These are phyloP conservation scores for Phytophthora citrophthora DNA, from an alignment of 352 stramenopile species.

Conservation along the genomic window DNA sequence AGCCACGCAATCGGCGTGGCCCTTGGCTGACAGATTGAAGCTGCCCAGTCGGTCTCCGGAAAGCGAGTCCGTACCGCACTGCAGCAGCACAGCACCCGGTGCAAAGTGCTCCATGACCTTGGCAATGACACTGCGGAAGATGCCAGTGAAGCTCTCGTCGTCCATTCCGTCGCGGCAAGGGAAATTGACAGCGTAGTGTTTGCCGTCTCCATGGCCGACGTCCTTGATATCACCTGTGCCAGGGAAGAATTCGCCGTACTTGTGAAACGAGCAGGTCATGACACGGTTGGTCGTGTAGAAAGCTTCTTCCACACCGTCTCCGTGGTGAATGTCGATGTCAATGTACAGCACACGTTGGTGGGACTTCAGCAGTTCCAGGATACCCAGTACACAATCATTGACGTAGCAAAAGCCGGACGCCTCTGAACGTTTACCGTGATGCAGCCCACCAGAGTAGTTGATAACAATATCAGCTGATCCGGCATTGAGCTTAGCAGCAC, in stretches of 20 bases:
- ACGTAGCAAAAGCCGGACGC: conserved; percentile 99
- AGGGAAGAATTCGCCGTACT: conserved; percentile 99
- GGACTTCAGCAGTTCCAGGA: conserved; percentile 98
- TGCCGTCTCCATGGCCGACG: conserved; percentile 90
- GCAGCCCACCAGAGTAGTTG: conserved; percentile 98
- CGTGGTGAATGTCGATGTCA: conserved; percentile 99
- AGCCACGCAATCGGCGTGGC: conserved; percentile 96
- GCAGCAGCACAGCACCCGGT: conserved; percentile 96
- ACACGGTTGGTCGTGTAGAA: conserved; percentile 99
- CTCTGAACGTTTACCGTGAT: conserved; percentile 99
- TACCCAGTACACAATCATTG: conserved; percentile 99
- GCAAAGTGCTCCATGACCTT: conserved; percentile 98
- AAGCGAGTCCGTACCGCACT: conserved; percentile 99
- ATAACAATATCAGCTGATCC: conserved; percentile 97
- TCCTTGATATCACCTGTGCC: conserved; percentile 93
- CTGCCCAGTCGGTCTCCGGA: conserved; percentile 97
- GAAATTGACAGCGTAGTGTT: conserved; percentile 99
- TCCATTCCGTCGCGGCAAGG: conserved; percentile 98
- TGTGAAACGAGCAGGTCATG: conserved; percentile 99
- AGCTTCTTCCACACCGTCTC: conserved; percentile 98
- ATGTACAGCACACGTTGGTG: conserved; percentile 99
- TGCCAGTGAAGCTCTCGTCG: conserved; percentile 94
- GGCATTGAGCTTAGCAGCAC: conserved; percentile 96
- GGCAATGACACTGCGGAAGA: conserved; percentile 93
- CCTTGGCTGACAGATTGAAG: conserved; percentile 98